phyloP scores from a whole-genome alignment of 2,329 filamentous ascomycete genomes.

The Cytospora piceae region DNA sequence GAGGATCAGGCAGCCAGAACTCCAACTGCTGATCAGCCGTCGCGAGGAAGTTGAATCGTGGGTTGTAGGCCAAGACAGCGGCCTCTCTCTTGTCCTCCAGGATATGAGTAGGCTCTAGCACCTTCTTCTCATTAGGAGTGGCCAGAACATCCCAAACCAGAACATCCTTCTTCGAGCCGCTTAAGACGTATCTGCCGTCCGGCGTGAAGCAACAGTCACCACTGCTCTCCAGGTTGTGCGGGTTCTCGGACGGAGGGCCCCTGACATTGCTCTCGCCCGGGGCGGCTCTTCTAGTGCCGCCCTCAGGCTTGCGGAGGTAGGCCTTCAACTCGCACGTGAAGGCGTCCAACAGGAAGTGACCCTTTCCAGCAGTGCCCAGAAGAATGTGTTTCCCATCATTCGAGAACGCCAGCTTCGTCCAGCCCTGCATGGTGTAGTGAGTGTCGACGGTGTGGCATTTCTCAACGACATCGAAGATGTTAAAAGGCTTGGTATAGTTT shows the following conservation, averaged over 20 bases:
- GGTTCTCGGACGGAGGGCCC: slow-evolving; percentile 36
- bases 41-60: slow-evolving; percentile 87
- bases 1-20: slow-evolving; percentile 76
- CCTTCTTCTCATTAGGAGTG: slow-evolving; percentile 57
- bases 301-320: slow-evolving; percentile 66
- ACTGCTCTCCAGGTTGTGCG: slow-evolving; percentile 55
- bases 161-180: slow-evolving; percentile 75
- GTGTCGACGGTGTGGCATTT: slow-evolving; percentile 52
- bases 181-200: slow-evolving; percentile 86
- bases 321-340: slow-evolving; percentile 82
- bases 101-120: slow-evolving; percentile 65
- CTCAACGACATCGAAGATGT: slow-evolving; percentile 78
- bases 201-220: slow-evolving; percentile 88
- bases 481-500: slow-evolving; percentile 93
- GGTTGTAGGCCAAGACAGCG: slow-evolving; percentile 84
- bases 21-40: slow-evolving; percentile 84
- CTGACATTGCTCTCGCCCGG: slow-evolving; percentile 53
- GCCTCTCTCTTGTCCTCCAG: slow-evolving; percentile 70
- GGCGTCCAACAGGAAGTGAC: slow-evolving; percentile 92
- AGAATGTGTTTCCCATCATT: slow-evolving; percentile 92
- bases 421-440: slow-evolving; percentile 68
- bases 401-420: slow-evolving; percentile 93
- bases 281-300: slow-evolving; percentile 55
- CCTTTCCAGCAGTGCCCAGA: slow-evolving; percentile 78
- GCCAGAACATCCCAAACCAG: slow-evolving; percentile 83